Percentiles rank a stretch among this genome's conserved stretches.
These are phyloP conservation scores for Euphorbia schlechtendalii DNA, from an alignment of 441 rosid species.

Conservation along the genomic window DNA sequence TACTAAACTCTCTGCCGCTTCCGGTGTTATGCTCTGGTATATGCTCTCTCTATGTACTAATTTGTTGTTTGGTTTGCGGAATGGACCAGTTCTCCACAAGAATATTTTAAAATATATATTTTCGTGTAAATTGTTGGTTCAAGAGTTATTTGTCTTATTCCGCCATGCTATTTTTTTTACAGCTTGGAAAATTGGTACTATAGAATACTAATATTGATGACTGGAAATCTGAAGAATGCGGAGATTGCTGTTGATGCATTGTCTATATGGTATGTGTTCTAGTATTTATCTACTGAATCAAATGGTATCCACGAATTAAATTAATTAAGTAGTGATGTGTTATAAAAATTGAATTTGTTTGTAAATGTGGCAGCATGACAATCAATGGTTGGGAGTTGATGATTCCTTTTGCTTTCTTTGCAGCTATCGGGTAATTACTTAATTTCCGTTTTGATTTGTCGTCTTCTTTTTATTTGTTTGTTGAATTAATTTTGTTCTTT, in stretches of 20 bases:
- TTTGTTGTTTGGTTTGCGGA: too few species aligned
- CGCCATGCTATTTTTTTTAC: too few species aligned
- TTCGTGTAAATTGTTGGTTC: too few species aligned
- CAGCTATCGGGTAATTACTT: conserved; percentile 50
- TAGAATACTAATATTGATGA: conserved; percentile 60
- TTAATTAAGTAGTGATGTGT: too few species aligned
- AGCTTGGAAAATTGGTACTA: conserved; percentile 85
- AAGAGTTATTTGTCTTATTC: too few species aligned
- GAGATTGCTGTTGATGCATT: conserved; percentile 69
- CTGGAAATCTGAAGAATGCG: conserved; percentile 63
- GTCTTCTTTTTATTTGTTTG: background rate
- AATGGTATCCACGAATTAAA: background rate
- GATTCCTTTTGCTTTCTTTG: conserved; percentile 77
- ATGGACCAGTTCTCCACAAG: too few species aligned
- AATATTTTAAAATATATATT: too few species aligned
- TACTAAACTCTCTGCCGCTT: conserved; percentile 66
- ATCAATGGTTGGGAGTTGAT: conserved; percentile 75
- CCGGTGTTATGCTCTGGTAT: conserved; percentile 86
- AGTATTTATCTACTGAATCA: too few species aligned
- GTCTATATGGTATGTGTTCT: conserved; percentile 49
- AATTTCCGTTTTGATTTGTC: background rate
- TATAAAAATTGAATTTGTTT: too few species aligned
- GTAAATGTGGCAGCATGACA: conserved; percentile 44
- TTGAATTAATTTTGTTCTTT: background rate
- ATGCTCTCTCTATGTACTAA: background rate